Base-by-base conservation (phyloP, 805 yeast species). In the Yarrowia divulgata region DNA sequence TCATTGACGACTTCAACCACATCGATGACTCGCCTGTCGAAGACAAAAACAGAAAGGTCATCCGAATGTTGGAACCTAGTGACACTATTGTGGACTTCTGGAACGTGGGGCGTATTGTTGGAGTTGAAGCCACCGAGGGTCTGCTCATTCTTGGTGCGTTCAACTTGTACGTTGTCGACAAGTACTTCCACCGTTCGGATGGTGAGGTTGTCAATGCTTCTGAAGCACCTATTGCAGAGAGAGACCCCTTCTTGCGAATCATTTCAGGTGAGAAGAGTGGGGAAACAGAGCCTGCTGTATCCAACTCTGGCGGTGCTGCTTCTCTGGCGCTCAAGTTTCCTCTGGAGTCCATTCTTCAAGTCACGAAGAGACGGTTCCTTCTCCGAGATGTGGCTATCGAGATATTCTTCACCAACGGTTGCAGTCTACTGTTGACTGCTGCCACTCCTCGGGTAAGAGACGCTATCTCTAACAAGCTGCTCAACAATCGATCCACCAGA, bases 311-410 rank as follows among this genome's bases (percentile, higher is more conserved):
- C 19, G 39, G 63, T 29, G 49, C 49, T 7, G 66, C 66, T 16
- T 48, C 68, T 12, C n/a, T 49, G 19, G 68, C 68, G 1, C 45
- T 63, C 13, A 63, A 48, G 48, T 63, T 63, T 39, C 68, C 68
- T 10, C 73, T 90, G 23, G 81, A 81, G 6, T 85, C 85, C 54
- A 74, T 93, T 19, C 84, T 87, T 0, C 87, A 89, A 4, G 85
- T 89, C 13, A 87, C 92, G 2, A 90, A 90, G 71, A 79, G 97
- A 66, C 91, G 89, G 46, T 92, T 91, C 73, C 77, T 92, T 19
- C 79, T 92, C 16, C 80, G 97, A 69, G 96, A 91, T 77, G 90
- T 90, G 55, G 97, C 95, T 0, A 75, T 91, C 43, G 97, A 92
- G 74, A 78, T 91, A 74, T 88, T 90, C 71, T 90, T 91, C 76